Evolutionary conservation across 2,329 filamentous ascomycete species (phyloP).

Genomic region (Claviceps arundinis): DNA sequence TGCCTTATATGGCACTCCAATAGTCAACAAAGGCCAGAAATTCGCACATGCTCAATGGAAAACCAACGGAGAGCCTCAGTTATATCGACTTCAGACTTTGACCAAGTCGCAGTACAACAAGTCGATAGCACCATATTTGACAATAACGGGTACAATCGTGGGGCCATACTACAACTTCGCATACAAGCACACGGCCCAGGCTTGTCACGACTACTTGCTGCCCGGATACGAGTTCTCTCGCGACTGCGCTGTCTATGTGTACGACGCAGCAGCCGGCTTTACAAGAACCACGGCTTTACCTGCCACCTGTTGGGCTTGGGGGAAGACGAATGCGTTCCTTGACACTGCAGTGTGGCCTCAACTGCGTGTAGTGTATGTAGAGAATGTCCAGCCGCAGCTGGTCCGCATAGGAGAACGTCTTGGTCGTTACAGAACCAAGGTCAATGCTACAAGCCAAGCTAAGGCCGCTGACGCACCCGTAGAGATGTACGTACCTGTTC

Average conservation of each 20-base stretch:
- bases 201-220: constrained; percentile 59
- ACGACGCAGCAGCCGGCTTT: constrained; percentile 52
- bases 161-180: constrained; percentile 62
- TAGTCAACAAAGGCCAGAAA: constrained; percentile 52
- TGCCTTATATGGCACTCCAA: constrained; percentile 63
- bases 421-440: constrained; percentile 50
- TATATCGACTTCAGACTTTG: constrained; percentile 50
- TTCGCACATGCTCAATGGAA: constrained; percentile 65
- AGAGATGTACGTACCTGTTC: not conserved
- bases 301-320: constrained; percentile 56
- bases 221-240: constrained; percentile 63
- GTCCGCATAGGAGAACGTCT: constrained; percentile 83
- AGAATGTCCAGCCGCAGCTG: constrained; percentile 92
- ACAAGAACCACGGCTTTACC: constrained; percentile 59
- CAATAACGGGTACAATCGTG: constrained; percentile 41
- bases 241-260: constrained; percentile 61
- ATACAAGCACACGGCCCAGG: constrained; percentile 47
- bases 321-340: constrained; percentile 55
- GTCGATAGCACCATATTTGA: constrained; percentile 60
- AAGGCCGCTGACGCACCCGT: not conserved
- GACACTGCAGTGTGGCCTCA: constrained; percentile 71
- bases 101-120: constrained; percentile 55
- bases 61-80: constrained; percentile 59
- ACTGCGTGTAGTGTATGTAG: constrained; percentile 64
- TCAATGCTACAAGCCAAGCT: constrained; percentile 14